These are phyloP conservation scores for Dactylellina drechsleri DNA, from an alignment of 2,329 filamentous ascomycete genomes.

Conservation along the genomic window DNA sequence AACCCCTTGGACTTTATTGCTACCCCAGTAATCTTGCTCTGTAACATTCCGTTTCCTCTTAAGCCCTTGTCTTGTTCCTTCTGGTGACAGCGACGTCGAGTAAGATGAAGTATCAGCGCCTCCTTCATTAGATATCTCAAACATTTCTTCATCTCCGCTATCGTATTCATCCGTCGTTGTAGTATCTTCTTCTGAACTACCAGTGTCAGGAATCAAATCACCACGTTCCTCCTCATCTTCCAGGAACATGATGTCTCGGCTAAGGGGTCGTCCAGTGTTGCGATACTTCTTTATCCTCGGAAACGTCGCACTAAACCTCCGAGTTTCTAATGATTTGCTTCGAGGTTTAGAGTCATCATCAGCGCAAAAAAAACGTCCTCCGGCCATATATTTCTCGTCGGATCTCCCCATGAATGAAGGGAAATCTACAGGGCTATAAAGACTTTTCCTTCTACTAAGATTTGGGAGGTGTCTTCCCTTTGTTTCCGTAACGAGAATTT, in stretches of 20 bases:
- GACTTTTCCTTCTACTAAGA: slow-evolving; percentile 56
- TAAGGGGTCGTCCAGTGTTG: slow-evolving; percentile 39
- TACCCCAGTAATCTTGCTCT: slow-evolving; percentile 48
- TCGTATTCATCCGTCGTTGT: slow-evolving; percentile 48
- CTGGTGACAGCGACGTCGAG: slow-evolving; percentile 38
- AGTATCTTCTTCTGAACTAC: slow-evolving; percentile 47
- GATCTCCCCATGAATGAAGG: slow-evolving; percentile 57
- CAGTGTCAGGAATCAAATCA: slow-evolving; percentile 42
- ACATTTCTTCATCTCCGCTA: slow-evolving; percentile 51
- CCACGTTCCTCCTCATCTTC: slow-evolving; percentile 47
- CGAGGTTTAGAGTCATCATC: slow-evolving; percentile 36
- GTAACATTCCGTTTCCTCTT: slow-evolving; percentile 38
- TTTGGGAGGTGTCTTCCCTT: slow-evolving; percentile 16
- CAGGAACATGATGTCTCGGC: slow-evolving; percentile 46
- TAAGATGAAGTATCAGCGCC: slow-evolving; percentile 44
- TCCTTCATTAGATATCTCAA: slow-evolving; percentile 39
- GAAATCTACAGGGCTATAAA: slow-evolving; percentile 59
- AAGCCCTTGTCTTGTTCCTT: slow-evolving; percentile 45
- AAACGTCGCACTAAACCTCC: slow-evolving; percentile 47
- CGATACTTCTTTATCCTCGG: slow-evolving; percentile 49
- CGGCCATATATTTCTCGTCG: slow-evolving; percentile 58
- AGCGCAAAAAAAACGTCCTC: slow-evolving; percentile 58
- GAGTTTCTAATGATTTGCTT: slow-evolving; percentile 16
- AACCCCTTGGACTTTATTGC: slow-evolving; percentile 37
- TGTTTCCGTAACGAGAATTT: slow-evolving; percentile 39